A percentile compares a stretch with the other conserved stretches of the same genome.
phyloP scores from a whole-genome alignment of 306 rosid species.

The Acacia melanoxylon region DNA sequence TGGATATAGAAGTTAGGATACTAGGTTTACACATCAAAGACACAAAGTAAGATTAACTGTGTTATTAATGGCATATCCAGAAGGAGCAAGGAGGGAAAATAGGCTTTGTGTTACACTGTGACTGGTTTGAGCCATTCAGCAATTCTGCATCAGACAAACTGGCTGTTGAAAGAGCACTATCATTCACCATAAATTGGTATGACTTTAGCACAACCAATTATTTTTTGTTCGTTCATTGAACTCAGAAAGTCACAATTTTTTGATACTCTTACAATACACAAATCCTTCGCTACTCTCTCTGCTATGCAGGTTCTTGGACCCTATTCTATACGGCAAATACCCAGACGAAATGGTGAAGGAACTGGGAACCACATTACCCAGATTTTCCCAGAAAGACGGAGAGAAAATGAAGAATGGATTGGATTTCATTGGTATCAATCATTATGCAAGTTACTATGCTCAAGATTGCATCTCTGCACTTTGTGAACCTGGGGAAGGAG shows the following conservation, averaged over 20 bases:
- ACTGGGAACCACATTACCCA: constrained; percentile 53
- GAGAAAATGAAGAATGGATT: constrained; percentile 46
- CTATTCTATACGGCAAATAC: constrained; percentile 58
- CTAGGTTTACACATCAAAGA: background rate
- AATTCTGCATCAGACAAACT: constrained; percentile 54
- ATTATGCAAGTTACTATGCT: constrained; percentile 44
- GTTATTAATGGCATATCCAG: constrained; percentile 39
- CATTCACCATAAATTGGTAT: constrained; percentile 60
- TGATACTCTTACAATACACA: background rate
- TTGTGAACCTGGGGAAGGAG: constrained; percentile 50
- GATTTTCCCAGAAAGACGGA: constrained; percentile 52
- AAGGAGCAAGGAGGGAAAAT: constrained; percentile 60
- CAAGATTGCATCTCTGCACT: constrained; percentile 54
- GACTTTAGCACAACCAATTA: background rate
- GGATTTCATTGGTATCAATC: constrained; percentile 68
- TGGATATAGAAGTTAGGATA: background rate
- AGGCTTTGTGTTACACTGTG: constrained; percentile 46
- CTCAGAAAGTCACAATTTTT: background rate
- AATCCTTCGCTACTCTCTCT: no score
- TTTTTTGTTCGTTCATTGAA: background rate
- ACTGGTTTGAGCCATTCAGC: constrained; percentile 63
- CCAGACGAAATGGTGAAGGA: constrained; percentile 60
- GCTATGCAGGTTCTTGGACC: constrained; percentile 56
- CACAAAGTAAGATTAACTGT: background rate
- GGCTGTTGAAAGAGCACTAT: constrained; percentile 63